Base-by-base conservation (phyloP, 1,284 basidiomycete genomes). In the Tylopilus sp. region DNA sequence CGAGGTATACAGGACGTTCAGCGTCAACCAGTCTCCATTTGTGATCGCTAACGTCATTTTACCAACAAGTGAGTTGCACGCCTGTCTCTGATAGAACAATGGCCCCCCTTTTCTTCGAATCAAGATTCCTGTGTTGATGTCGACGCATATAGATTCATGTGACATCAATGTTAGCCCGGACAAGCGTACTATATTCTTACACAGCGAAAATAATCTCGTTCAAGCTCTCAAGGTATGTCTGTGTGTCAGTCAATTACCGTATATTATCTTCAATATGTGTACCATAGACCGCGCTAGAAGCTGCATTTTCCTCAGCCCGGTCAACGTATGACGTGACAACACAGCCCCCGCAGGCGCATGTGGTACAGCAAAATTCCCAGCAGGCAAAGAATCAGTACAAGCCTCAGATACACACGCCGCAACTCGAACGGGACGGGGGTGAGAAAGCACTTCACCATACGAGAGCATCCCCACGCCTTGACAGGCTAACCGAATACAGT, bases 141-240 rank as follows among this genome's bases (percentile, higher is more conserved):
- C 33, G 24, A 56, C n/a, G 26, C 44, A 29, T 56, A 19, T 56
- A 95, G 95, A 93, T 67, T 86, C 90, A 1, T 96, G 94, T 73
- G 98, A 99, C 75, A 91, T 99, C 76, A 99, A 99, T 72, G 94
- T 99, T 67, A 96, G 92, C 70, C 97, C 98, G 0, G 98, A 99
- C 81, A 99, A 99, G 77, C 88, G 98, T 8, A 98, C 95, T 0
- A 93, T 99, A 47, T 91, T 98, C 62, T 78, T 99, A 15, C 96
- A 99, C 74, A 92, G 92, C 76, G 98, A 99, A 77, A 85, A 85
- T 7, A 93, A 93, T 65, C 80, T 99, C 9, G 85, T 99, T 2
- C 84, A 90, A 29, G 88, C 90, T 0, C 83, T 99, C 47, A 95
- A 93, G 82, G 95, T 95, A 65, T 47, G 81, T 72, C 29, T 51